Conservation (phyloP, 495 filamentous ascomycete genomes). For the Stereocaulon alpinum region DNA sequence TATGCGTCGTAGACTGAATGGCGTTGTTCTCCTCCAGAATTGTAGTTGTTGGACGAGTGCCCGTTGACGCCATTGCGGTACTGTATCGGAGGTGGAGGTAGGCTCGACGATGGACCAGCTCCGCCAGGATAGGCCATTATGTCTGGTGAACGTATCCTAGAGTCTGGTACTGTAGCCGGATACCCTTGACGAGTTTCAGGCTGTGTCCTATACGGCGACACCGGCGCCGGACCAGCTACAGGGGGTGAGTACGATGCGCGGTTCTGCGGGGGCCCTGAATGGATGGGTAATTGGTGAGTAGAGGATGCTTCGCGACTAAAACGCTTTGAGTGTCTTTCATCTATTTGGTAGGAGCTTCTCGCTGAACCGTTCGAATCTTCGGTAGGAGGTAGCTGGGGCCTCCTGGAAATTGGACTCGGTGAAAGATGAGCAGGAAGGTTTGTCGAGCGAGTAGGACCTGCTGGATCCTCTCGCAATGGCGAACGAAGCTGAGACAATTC, state of each 20-base stretch:
- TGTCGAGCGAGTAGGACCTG: constrained; percentile 8
- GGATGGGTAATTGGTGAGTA: constrained; percentile 1
- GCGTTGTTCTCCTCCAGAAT: neutral
- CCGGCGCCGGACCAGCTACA: neutral
- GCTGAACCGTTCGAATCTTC: neutral
- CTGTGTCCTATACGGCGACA: constrained; percentile 7
- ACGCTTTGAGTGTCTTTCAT: constrained; percentile 1
- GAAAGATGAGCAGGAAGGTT: constrained; percentile 12
- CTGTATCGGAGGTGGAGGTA: constrained; percentile 11
- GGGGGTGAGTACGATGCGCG: constrained; percentile 3
- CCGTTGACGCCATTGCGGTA: constrained; percentile 6
- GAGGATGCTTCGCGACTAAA: neutral
- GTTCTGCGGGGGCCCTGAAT: constrained; percentile 7
- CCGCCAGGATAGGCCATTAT: neutral
- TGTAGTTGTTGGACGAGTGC: constrained; percentile 2
- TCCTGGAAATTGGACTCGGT: constrained; percentile 5
- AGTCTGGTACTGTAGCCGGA: neutral
- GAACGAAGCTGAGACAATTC: constrained; percentile 11
- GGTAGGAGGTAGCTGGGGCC: neutral
- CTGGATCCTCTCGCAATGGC: constrained; percentile 3
- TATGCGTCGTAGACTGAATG: neutral
- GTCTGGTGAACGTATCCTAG: neutral
- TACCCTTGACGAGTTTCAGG: constrained; percentile 6
- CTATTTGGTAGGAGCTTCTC: neutral
- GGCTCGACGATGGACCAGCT: neutral